Percentiles rank a stretch among this genome's conserved stretches.
Evolutionary conservation across 352 stramenopile genomes (phyloP).

Genomic region (Phytophthora pinifolia): DNA sequence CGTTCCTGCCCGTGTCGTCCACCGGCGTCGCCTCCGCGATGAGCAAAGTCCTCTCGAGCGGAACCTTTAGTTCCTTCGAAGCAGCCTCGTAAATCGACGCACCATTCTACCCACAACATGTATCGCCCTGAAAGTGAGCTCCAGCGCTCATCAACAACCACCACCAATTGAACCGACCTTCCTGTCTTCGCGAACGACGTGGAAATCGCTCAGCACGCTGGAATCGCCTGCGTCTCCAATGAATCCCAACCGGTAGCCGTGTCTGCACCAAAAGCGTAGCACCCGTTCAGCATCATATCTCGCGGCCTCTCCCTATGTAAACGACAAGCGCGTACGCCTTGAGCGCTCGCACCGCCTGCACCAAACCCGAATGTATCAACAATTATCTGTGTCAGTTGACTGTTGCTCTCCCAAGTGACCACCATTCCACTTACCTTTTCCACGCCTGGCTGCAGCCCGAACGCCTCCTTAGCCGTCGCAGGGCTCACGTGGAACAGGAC

Average conservation of each 20-base stretch:
- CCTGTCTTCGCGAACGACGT: conserved; percentile 14
- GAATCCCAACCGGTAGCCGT: conserved; percentile 39
- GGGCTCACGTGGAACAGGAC: conserved; percentile 48
- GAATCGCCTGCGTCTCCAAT: conserved; percentile 21
- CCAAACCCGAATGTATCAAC: conserved; percentile 4
- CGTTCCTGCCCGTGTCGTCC: neutral
- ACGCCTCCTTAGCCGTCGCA: conserved; percentile 8
- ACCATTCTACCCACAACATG: conserved; percentile 2
- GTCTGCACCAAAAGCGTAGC: conserved; percentile 11
- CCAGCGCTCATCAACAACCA: neutral
- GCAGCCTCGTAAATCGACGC: conserved; percentile 18
- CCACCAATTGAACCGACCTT: conserved; percentile 6
- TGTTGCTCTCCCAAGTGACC: neutral
- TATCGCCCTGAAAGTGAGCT: neutral
- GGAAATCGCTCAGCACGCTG: conserved; percentile 23
- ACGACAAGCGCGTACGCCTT: conserved; percentile 17
- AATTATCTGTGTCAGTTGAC: neutral
- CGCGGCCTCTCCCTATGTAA: too few relatives aligned
- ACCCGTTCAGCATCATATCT: neutral
- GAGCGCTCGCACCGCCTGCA: conserved; percentile 29
- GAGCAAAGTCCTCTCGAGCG: conserved; percentile 31
- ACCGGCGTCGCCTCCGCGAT: conserved; percentile 17
- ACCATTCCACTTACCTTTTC: conserved; percentile 22
- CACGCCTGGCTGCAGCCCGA: conserved; percentile 10
- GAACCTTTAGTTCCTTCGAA: conserved; percentile 22